Base-by-base conservation (phyloP, 192 early-diverging fungal genomes). In the Coemansia erecta region DNA sequence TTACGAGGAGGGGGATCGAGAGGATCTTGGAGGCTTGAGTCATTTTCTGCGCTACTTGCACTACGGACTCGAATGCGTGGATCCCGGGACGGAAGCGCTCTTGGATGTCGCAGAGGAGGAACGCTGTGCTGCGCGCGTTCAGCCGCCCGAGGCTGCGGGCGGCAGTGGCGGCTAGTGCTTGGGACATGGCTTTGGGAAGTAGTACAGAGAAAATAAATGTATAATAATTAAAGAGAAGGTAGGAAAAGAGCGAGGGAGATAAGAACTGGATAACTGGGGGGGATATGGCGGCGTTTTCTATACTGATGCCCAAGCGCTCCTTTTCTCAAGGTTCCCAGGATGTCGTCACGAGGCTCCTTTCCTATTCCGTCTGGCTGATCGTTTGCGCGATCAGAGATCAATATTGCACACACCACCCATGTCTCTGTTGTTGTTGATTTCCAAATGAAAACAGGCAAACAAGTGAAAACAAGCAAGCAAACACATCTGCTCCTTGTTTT, bases 31-130 rank as follows among this genome's bases (percentile, higher is more conserved):
- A 72, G 5, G 88, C 90, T 31, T 76, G 75, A 57, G 90, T 47
- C 93, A 98, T 92, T 73, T 98, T 98, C 31, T 84, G 64, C 3
- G 94, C 87, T 13, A 90, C 92, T 33, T 85, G 83, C 33, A 95
- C 85, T 31, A 98, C 73, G 17, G 86, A 85, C 12, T 84, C 84
- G 63, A 90, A 95, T 31, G 90, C 85, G 80, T 89, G 88, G 68
- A 97, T 96, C 44, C 83, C 81, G 2, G 79, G 53, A 35, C 85
- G 82, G 70, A 91, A 92, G 55, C 80, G 77, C 47, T 92, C 90
- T 78, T 98, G 97, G 50, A 98, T 83, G 66, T 98, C 94, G 73
- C 97, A 98, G 18, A 97, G 70, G 60, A 98, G 89, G 63, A 98
- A 91, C 23, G 90, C 92, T 1, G 92, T 92, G 22, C 82, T 70